Evolutionary conservation across 2,329 filamentous ascomycete species (phyloP).

Genomic region (Cordyceps militaris): DNA sequence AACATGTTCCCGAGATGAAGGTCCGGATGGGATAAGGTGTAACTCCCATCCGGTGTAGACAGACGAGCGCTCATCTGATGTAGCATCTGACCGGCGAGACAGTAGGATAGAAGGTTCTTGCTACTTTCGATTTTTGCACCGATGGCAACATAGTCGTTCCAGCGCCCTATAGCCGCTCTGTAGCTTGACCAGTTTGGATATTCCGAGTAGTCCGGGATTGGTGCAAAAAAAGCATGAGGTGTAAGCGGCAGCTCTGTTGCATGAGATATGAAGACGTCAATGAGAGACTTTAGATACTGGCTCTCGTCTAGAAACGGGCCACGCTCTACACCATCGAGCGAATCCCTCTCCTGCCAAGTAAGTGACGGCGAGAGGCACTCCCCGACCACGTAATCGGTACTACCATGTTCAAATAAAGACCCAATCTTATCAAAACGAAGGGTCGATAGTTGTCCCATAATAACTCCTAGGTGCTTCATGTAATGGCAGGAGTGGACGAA

Average conservation of each 20-base stretch:
- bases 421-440: conserved; percentile 20
- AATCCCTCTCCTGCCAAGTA: conserved; percentile 19
- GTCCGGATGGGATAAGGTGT: conserved; percentile 19
- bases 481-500: conserved; percentile 16
- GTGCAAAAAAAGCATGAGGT: conserved; percentile 24
- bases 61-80: conserved; percentile 22
- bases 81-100: conserved; percentile 16
- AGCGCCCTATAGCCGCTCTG: conserved; percentile 10
- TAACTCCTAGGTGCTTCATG: conserved; percentile 18
- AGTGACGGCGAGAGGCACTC: conserved; percentile 20
- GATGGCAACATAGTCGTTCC: conserved; percentile 17
- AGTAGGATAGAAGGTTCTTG: conserved; percentile 18
- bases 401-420: conserved; percentile 16
- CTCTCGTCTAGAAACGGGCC: conserved; percentile 22
- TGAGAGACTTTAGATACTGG: conserved; percentile 21
- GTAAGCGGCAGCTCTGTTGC: conserved; percentile 20
- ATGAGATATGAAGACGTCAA: conserved; percentile 20
- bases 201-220: conserved; percentile 19
- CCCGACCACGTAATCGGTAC: conserved; percentile 12
- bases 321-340: conserved; percentile 18
- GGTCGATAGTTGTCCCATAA: conserved; percentile 15
- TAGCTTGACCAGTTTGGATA: conserved; percentile 19
- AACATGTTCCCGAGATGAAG: conserved; percentile 22
- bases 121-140: conserved; percentile 20
- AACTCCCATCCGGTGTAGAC: background rate